Evolutionary conservation across 805 yeast species (phyloP).

Genomic region (Starmerella vitae): DNA sequence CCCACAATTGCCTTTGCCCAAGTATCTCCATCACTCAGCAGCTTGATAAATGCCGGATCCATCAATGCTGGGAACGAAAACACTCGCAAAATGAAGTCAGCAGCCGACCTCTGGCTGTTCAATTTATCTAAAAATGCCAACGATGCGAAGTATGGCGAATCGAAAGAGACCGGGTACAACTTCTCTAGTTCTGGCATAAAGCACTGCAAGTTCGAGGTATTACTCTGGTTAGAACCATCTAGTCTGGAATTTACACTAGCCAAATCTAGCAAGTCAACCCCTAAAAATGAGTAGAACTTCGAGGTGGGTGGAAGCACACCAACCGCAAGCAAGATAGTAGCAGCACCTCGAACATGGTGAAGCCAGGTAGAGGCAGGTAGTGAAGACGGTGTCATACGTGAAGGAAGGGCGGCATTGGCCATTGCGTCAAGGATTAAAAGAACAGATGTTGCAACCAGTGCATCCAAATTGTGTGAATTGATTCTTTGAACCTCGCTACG

Average conservation of each 20-base stretch:
- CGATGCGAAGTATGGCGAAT: slow-evolving; percentile 79
- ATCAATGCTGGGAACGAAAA: slow-evolving; percentile 88
- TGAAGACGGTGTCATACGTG: slow-evolving; percentile 35
- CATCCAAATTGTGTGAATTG: slow-evolving; percentile 67
- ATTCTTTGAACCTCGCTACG: slow-evolving; percentile 79
- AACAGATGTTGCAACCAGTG: slow-evolving; percentile 82
- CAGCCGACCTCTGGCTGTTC: slow-evolving; percentile 60
- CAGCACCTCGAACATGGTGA: slow-evolving; percentile 93
- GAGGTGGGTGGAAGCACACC: slow-evolving; percentile 73
- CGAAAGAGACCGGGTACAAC: slow-evolving; percentile 68
- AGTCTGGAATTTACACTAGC: slow-evolving; percentile 38
- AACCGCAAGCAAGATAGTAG: slow-evolving; percentile 89
- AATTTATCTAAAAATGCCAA: slow-evolving; percentile 73
- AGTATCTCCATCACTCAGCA: slow-evolving; percentile 71
- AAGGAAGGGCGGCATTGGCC: slow-evolving; percentile 70
- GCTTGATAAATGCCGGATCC: slow-evolving; percentile 63
- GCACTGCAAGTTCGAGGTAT: slow-evolving; percentile 33
- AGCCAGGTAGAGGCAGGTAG: slow-evolving; percentile 93
- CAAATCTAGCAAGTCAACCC: slow-evolving; percentile 81
- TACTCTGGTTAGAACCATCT: neutral
- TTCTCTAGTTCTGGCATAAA: slow-evolving; percentile 78
- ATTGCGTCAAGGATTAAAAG: slow-evolving; percentile 83
- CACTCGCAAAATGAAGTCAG: slow-evolving; percentile 73
- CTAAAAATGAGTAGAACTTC: slow-evolving; percentile 52
- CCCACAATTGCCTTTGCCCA: slow-evolving; percentile 86